These are phyloP conservation scores for Debaryomyces sp. DNA, from an alignment of 1,139 yeast species.

Conservation along the genomic window DNA sequence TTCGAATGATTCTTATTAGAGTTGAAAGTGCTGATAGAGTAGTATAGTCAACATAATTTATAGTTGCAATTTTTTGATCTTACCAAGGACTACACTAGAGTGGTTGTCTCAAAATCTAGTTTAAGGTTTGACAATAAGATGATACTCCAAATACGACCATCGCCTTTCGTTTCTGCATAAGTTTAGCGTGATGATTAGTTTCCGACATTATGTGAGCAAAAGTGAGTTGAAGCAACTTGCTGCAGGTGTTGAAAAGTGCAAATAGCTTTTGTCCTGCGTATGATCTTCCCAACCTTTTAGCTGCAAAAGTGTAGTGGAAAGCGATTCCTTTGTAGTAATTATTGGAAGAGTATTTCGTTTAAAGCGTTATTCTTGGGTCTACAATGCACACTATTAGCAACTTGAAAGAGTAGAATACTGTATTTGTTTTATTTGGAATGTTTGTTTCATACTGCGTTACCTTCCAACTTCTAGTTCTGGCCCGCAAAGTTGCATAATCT, in stretches of 20 bases:
- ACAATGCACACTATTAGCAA: neutral
- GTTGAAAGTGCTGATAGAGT: neutral
- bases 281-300: neutral
- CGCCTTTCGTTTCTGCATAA: neutral
- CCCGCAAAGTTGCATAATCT: conserved; percentile 1
- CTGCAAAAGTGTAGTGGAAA: neutral
- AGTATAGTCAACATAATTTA: neutral
- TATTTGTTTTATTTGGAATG: neutral
- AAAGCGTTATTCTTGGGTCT: neutral
- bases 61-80: neutral
- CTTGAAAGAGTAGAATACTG: neutral
- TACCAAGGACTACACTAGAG: neutral
- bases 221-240: conserved; percentile 1
- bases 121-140: neutral
- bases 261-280: neutral
- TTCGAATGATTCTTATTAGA: neutral
- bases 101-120: neutral
- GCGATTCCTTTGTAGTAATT: neutral
- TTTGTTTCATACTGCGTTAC: neutral
- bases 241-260: neutral
- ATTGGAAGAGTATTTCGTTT: neutral
- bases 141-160: neutral
- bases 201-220: neutral
- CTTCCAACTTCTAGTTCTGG: neutral
- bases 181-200: neutral